Evolutionary conservation across 2,329 filamentous ascomycete species (phyloP), one percentile per base, ranked within the genome.

Genomic region (Curvularia sp.): DNA sequence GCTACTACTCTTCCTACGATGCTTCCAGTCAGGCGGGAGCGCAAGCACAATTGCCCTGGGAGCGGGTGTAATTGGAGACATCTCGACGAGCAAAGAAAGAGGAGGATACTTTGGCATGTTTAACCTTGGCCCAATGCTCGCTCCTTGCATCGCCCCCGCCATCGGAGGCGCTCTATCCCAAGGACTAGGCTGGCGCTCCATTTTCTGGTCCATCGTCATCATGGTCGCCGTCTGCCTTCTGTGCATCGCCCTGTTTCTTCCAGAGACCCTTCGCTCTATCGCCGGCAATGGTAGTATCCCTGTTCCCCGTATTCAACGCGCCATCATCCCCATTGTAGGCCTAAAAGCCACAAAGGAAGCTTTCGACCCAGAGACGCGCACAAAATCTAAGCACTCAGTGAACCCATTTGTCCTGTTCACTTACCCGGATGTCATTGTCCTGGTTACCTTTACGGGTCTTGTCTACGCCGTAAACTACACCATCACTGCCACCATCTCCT

Each of bases 11-110:
- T 65, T 77, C 49, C 69, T 77, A 2, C 66, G 74, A 32, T 74
- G 70, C 45, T 66, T 77, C 49, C 74, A 80, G 56, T 74, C 77
- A 60, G 65, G 73, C 54, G 79, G 79, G 0, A 76, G 74, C 45
- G 75, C 74, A 4, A 74, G 74, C 23, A 80, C 78, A 3, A 79
- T 80, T 28, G 70, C 90, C 0, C 80, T 95, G 1, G 86, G 86
- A 0, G 89, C 84, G 60, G 91, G 87, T 1, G 86, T 92, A 1
- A 84, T 93, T 13, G 87, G 89, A 0, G 91, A 95, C 67, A 82
- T 93, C 5, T 83, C 87, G 0, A 86, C 88, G 0, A 87, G 84
- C 45, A 82, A 85, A 0, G 89, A 94, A 73, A 81, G 91, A 65
- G 91, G 91, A 2, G 85, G 83, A 55, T 93, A 90, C 69, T 88